Conservation (phyloP, 805 yeast genomes). For the Wickerhamiella hasegawae region DNA sequence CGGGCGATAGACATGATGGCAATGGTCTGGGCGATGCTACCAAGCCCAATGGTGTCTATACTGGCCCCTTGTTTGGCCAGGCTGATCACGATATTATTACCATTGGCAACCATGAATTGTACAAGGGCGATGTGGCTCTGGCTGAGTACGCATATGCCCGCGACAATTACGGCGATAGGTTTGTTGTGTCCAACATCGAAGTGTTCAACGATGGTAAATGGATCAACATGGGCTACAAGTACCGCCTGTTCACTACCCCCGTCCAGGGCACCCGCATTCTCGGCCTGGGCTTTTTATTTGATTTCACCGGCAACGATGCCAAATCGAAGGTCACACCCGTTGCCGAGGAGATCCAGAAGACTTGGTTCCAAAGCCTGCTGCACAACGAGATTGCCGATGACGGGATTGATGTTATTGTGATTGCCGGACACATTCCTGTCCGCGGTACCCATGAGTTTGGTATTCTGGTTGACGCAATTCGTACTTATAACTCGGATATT, state of each 20-base stretch:
- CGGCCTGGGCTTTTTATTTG: slow-evolving; percentile 63
- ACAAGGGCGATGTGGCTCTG: slow-evolving; percentile 43
- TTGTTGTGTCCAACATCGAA: slow-evolving; percentile 32
- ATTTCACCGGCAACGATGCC: slow-evolving; percentile 46
- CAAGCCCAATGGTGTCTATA: slow-evolving; percentile 43
- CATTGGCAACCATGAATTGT: slow-evolving; percentile 82
- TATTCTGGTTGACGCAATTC: slow-evolving; percentile 31
- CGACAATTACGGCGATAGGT: slow-evolving; percentile 37
- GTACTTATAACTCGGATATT: slow-evolving; percentile 42
- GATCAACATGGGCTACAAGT: slow-evolving; percentile 55
- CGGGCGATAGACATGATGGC: slow-evolving; percentile 90
- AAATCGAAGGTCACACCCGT: slow-evolving; percentile 50
- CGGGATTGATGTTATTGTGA: slow-evolving; percentile 45
- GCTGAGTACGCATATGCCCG: slow-evolving; percentile 44
- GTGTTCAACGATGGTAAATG: slow-evolving; percentile 19
- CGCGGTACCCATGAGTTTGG: slow-evolving; percentile 38
- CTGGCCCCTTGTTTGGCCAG: slow-evolving; percentile 43
- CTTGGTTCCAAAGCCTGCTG: slow-evolving; percentile 42
- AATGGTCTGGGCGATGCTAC: slow-evolving; percentile 71
- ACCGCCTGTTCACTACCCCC: slow-evolving; percentile 46
- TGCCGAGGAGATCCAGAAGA: slow-evolving; percentile 31
- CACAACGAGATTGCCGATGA: slow-evolving; percentile 18
- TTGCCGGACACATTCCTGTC: slow-evolving; percentile 69
- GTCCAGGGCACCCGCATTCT: slow-evolving; percentile 34
- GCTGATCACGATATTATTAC: slow-evolving; percentile 63